phyloP scores from a whole-genome alignment of 441 rosid genomes.

The Macaranga tanarius region DNA sequence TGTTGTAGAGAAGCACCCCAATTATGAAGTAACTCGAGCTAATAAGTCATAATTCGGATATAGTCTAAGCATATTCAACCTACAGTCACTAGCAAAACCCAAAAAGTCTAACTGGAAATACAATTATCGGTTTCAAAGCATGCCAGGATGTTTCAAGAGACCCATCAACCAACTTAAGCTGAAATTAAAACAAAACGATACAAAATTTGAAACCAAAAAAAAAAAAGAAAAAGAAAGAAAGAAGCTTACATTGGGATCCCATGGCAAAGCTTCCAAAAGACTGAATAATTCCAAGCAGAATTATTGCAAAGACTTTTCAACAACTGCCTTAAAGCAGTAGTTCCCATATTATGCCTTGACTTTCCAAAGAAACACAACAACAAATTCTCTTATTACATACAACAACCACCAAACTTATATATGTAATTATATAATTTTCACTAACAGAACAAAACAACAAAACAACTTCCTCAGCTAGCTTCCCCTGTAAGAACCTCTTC shows the following conservation, averaged over 20 bases:
- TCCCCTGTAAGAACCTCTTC: slow-evolving; percentile 61
- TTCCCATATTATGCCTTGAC: slow-evolving; percentile 40
- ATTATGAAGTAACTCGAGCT: too few species aligned
- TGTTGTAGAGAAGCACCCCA: too few species aligned
- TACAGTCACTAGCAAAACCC: too few species aligned
- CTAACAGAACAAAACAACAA: background rate
- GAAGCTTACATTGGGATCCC: slow-evolving; percentile 47
- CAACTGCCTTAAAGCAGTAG: slow-evolving; percentile 44
- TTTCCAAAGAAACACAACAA: slow-evolving; percentile 16
- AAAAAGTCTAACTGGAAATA: too few species aligned
- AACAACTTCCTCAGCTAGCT: slow-evolving; percentile 35
- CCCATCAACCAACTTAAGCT: too few species aligned
- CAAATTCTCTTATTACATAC: slow-evolving; percentile 22
- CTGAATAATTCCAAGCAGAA: slow-evolving; percentile 58
- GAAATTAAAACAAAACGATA: too few species aligned
- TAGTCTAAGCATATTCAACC: too few species aligned
- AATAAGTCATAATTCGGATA: too few species aligned
- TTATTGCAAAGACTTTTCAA: slow-evolving; percentile 46
- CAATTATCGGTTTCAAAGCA: too few species aligned
- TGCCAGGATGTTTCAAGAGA: too few species aligned
- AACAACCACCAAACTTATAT: slow-evolving; percentile 3
- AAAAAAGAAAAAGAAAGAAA: slow-evolving; percentile 6
- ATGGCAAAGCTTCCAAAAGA: slow-evolving; percentile 55
- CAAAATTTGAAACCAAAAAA: background rate
- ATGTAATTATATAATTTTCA: background rate